Evolutionary conservation across 129 eudicot genomes (phyloP), one percentile per base, ranked within the genome.

Genomic region (Pittosporum tobira): DNA sequence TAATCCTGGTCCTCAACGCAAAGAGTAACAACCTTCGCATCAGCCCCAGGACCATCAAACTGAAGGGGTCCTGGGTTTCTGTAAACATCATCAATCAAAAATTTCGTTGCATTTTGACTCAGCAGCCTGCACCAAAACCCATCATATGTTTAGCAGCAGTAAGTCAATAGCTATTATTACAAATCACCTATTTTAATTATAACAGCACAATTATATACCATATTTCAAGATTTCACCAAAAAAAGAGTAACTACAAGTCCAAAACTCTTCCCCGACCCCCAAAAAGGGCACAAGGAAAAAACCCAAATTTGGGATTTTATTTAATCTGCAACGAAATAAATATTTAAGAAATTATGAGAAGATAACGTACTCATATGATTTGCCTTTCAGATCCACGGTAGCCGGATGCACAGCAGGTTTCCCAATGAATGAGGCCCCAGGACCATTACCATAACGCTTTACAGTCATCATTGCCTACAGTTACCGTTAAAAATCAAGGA

Each of bases 1-100:
- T 93, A 93, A 75, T 93, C 96, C 76, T 83, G 82, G 60, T 87
- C 99, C 63, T 93, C 96, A 71, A 87, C 88, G 62, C 82, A 79
- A 57, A 93, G 64, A 57, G 74, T 79, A 15, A 93, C 65, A 10
- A 94, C 79, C 82, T 81, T 93, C 5, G 99, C 81, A 67, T 93
- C 96, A 21, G 96, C 85, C 69, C 99, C 99, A 8, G 96, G 96
- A 28, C 99, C 96, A 53, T 93, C 96, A 73, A 73, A 93, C 74
- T 93, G 99, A 68, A 93, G 84, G 48, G 99, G 99, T 44, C 99
- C 99, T 1, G 96, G 94, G 73, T 93, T 93, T 87, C 94, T 81
- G 42, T 93, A 87, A 4, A 87, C 73, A 63, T 93, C 99, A 5
- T 93, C 99, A 69, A 87, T 64, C 75, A 87, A 81, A 53, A 87